These are phyloP conservation scores for Tephrocybe sp. DNA, from an alignment of 768 basidiomycete species.

Conservation along the genomic window DNA sequence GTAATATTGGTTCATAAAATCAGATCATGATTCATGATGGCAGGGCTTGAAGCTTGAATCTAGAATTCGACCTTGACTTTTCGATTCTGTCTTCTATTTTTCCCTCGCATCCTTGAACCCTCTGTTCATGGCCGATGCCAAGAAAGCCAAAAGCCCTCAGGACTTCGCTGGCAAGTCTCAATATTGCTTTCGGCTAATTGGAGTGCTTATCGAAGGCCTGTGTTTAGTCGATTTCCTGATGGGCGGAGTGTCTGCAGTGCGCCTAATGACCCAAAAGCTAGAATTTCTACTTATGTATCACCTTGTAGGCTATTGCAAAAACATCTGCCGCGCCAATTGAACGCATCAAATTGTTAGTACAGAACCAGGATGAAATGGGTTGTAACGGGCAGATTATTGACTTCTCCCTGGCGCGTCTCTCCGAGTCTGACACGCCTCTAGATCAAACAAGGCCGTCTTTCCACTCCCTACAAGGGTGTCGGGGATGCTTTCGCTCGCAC, in stretches of 20 bases:
- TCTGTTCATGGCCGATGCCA: conserved; percentile 67
- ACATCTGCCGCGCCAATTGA: conserved; percentile 99
- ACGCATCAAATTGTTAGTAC: conserved; percentile 97
- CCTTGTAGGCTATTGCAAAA: conserved; percentile 88
- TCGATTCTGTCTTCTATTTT: not conserved
- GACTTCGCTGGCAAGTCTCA: conserved; percentile 76
- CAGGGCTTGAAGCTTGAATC: no score
- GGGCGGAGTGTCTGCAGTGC: conserved; percentile 91
- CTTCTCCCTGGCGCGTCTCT: not conserved
- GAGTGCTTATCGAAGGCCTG: conserved; percentile 18
- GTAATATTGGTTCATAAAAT: no score
- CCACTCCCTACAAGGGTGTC: conserved; percentile 95
- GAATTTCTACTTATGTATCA: conserved; percentile 9
- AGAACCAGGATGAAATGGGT: conserved; percentile 99
- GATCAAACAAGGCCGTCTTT: conserved; percentile 99
- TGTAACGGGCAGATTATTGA: conserved; percentile 17
- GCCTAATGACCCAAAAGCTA: conserved; percentile 24
- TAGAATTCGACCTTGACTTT: no score
- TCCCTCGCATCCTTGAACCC: not conserved
- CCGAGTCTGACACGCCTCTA: conserved; percentile 47
- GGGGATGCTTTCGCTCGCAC: conserved; percentile 89
- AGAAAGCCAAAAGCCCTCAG: conserved; percentile 87
- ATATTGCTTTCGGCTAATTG: conserved; percentile 3
- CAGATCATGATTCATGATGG: no score
- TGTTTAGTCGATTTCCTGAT: conserved; percentile 86